A percentile compares a stretch with the other conserved stretches of the same genome.
Evolutionary conservation across 257 asterid species (phyloP).

Genomic region (Penstemon barbatus): DNA sequence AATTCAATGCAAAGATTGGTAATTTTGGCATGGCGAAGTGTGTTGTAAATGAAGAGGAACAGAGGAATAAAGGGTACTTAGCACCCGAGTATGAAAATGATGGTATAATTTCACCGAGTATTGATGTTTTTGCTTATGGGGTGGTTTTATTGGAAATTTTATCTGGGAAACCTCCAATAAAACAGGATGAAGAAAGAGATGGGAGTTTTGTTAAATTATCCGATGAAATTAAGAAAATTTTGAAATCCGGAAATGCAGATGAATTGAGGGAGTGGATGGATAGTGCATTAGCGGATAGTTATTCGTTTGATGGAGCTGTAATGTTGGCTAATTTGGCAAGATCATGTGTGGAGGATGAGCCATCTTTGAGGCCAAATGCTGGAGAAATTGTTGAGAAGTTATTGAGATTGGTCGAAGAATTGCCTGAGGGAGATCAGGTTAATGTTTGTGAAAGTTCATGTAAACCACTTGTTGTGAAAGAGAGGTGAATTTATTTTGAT

Average conservation of each 20-base stretch:
- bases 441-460: conserved; percentile 53
- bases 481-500: conserved; percentile 13
- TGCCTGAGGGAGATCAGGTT: conserved; percentile 39
- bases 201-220: conserved; percentile 27
- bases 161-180: conserved; percentile 54
- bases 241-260: conserved; percentile 48
- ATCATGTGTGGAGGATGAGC: conserved; percentile 73
- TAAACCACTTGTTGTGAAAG: conserved; percentile 53
- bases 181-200: conserved; percentile 29
- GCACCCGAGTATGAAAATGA: conserved; percentile 52
- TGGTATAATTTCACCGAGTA: conserved; percentile 37
- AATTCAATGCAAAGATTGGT: conserved; percentile 69
- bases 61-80: conserved; percentile 47
- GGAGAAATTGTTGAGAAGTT: conserved; percentile 74
- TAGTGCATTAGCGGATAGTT: conserved; percentile 64
- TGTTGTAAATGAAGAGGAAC: conserved; percentile 27
- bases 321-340: conserved; percentile 67
- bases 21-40: conserved; percentile 66
- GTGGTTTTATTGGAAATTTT: conserved; percentile 73
- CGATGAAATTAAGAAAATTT: conserved; percentile 49
- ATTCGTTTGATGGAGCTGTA: conserved; percentile 59
- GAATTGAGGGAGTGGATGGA: conserved; percentile 74
- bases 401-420: conserved; percentile 63
- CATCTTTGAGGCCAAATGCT: conserved; percentile 62
- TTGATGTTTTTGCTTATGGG: conserved; percentile 70